A percentile compares a stretch with the other conserved stretches of the same genome.
Evolutionary conservation across 2,329 filamentous ascomycete species (phyloP).

Genomic region (Fusarium sp.): DNA sequence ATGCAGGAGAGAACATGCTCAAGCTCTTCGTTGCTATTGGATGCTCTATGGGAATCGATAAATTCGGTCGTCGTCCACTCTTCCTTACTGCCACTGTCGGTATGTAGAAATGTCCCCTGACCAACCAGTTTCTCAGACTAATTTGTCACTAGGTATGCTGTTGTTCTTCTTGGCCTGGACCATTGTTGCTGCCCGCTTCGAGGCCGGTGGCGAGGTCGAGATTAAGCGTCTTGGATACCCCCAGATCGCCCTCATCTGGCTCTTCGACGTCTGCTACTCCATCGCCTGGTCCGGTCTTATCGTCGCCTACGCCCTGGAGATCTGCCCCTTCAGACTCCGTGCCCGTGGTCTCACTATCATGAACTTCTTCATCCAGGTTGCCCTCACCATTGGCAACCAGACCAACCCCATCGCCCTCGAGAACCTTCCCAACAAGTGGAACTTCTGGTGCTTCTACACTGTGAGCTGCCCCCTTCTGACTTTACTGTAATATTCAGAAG

Average conservation of each 20-base stretch:
- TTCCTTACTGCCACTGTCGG: constrained; percentile 57
- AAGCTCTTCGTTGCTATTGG: constrained; percentile 18
- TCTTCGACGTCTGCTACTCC: constrained; percentile 67
- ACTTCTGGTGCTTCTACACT: constrained; percentile 73
- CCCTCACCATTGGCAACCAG: constrained; percentile 68
- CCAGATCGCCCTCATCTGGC: constrained; percentile 67
- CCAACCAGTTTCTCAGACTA: accelerated
- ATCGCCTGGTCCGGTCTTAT: constrained; percentile 67
- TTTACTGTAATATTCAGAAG: accelerated
- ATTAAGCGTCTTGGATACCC: constrained; percentile 55
- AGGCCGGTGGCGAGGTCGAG: not conserved
- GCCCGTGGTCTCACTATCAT: constrained; percentile 69
- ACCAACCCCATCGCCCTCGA: constrained; percentile 72
- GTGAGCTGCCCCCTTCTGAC: constrained; percentile 17
- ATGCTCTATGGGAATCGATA: constrained; percentile 18
- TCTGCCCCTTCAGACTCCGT: constrained; percentile 66
- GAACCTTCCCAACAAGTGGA: constrained; percentile 66
- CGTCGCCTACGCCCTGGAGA: constrained; percentile 65
- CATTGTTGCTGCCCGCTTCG: constrained; percentile 11
- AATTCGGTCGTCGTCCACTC: constrained; percentile 59
- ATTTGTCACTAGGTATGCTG: constrained; percentile 50
- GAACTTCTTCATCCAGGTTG: constrained; percentile 69
- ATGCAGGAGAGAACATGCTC: constrained; percentile 18
- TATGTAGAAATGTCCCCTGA: not conserved
- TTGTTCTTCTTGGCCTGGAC: constrained; percentile 18